phyloP scores from a whole-genome alignment of 371 early-diverging fungal species.

The Parasitella parasitica region DNA sequence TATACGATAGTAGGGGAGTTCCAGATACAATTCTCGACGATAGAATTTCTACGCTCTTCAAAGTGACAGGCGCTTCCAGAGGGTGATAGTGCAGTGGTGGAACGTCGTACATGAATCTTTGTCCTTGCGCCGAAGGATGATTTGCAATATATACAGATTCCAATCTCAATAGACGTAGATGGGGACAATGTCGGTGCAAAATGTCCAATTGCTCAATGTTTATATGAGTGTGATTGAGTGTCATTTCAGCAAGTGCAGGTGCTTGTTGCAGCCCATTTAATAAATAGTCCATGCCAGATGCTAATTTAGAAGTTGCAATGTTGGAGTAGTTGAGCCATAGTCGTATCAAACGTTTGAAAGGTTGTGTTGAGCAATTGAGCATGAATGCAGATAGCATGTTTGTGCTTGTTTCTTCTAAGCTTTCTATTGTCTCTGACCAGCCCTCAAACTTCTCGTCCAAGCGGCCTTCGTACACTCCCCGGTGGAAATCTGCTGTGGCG shows the following conservation, averaged over 20 bases:
- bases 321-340: neutral
- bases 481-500: neutral
- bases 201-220: neutral
- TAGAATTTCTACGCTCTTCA: neutral
- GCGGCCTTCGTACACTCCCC: neutral
- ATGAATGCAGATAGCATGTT: neutral
- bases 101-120: neutral
- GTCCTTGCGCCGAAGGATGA: neutral
- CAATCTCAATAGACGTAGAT: neutral
- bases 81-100: neutral
- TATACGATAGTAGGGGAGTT: neutral
- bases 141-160: neutral
- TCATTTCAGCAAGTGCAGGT: neutral
- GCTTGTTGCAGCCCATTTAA: neutral
- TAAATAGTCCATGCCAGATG: neutral
- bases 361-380: neutral
- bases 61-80: neutral
- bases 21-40: neutral
- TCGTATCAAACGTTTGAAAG: neutral
- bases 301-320: neutral
- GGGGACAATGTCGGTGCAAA: neutral
- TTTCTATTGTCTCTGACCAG: neutral
- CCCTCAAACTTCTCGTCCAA: neutral
- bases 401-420: neutral
- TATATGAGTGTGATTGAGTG: neutral